Evolutionary conservation across 331 rosid species (phyloP).

Genomic region (Saraca asoca): DNA sequence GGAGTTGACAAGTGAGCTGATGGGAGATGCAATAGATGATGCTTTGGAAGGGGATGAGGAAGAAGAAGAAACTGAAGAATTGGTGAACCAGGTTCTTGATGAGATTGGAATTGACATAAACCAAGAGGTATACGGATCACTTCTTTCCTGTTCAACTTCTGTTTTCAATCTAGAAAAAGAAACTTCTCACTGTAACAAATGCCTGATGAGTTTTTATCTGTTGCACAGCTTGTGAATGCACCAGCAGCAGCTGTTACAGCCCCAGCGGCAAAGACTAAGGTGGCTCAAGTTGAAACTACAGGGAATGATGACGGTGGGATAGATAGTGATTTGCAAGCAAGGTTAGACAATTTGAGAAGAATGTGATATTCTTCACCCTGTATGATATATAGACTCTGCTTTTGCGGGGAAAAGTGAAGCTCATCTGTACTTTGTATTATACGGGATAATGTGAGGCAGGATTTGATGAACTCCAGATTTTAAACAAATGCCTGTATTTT

Average conservation of each 20-base stretch:
- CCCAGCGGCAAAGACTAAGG: conserved; percentile 69
- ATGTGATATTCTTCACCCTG: conserved; percentile 54
- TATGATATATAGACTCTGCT: conserved; percentile 23
- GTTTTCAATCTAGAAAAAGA: conserved; percentile 11
- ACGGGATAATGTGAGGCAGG: conserved; percentile 30
- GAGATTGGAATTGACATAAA: conserved; percentile 86
- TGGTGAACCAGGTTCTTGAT: conserved; percentile 92
- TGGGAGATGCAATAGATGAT: conserved; percentile 97
- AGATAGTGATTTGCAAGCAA: conserved; percentile 90
- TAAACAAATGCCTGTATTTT: conserved; percentile 20
- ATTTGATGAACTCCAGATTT: conserved; percentile 38
- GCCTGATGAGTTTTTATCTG: conserved; percentile 31
- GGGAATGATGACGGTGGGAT: conserved; percentile 76
- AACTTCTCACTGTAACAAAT: not conserved
- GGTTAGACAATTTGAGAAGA: conserved; percentile 83
- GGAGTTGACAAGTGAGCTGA: conserved; percentile 81
- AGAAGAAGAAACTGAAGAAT: conserved; percentile 90
- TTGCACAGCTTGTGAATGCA: conserved; percentile 81
- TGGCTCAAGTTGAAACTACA: conserved; percentile 78
- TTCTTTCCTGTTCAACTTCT: conserved; percentile 20
- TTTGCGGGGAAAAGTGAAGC: conserved; percentile 35
- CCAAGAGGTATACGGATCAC: conserved; percentile 68
- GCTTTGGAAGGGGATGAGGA: conserved; percentile 97
- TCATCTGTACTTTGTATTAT: conserved; percentile 33
- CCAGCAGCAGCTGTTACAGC: conserved; percentile 85